Percentiles rank a stretch among this genome's conserved stretches.
Conservation (phyloP, 2,329 filamentous ascomycete species). For the Aspergillus awamori region DNA sequence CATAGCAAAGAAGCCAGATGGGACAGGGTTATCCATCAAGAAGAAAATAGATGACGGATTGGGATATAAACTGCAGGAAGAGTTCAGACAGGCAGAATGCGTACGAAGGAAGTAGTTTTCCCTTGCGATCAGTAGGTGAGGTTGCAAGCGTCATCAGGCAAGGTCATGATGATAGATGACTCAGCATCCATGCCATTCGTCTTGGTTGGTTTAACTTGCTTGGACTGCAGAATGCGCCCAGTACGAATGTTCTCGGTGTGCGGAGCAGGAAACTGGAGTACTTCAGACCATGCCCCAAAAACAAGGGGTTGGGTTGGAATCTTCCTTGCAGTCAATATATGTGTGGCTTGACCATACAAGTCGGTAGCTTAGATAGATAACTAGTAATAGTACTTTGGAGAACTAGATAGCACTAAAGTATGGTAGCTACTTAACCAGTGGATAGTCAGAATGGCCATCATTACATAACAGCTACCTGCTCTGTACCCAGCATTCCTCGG, state of each 20-base stretch:
- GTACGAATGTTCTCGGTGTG: neutral
- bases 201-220: neutral
- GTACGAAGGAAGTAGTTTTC: slow-evolving; percentile 7
- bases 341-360: too few relatives aligned
- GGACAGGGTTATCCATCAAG: neutral
- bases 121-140: slow-evolving; percentile 12
- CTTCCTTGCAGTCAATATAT: too few relatives aligned
- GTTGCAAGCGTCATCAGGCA: slow-evolving; percentile 41
- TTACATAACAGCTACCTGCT: too few relatives aligned
- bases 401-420: too few relatives aligned
- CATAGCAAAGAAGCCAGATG: neutral
- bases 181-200: slow-evolving; percentile 13
- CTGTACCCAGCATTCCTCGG: too few relatives aligned
- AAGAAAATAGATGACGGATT: neutral
- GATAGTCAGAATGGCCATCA: too few relatives aligned
- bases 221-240: neutral
- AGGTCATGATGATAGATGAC: slow-evolving; percentile 41
- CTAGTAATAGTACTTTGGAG: too few relatives aligned
- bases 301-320: too few relatives aligned
- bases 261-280: neutral
- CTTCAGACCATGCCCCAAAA: neutral
- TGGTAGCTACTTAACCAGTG: too few relatives aligned
- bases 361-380: too few relatives aligned
- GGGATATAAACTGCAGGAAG: neutral
- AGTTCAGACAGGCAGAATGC: neutral